Percentiles rank a stretch among this genome's conserved stretches.
phyloP scores from a whole-genome alignment of 768 basidiomycete genomes.

The Cyclocybe cylindracea region DNA sequence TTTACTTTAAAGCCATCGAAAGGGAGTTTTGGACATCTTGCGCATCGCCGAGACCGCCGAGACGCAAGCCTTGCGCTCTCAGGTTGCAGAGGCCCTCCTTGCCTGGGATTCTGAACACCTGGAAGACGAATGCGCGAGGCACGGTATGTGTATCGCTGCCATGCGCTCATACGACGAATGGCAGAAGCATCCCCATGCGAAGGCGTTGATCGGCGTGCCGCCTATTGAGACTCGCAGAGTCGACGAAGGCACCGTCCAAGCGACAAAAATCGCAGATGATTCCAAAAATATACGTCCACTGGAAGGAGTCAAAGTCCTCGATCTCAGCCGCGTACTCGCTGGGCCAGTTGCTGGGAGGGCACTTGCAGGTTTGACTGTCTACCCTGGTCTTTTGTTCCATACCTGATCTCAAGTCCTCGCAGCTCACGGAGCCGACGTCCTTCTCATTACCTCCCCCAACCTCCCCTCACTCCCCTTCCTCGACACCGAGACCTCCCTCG shows the following conservation, averaged over 20 bases:
- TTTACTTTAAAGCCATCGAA: conserved; percentile 41
- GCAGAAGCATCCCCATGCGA: conserved; percentile 50
- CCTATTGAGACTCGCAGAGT: conserved; percentile 48
- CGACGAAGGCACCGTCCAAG: conserved; percentile 44
- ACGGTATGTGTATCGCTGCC: conserved; percentile 51
- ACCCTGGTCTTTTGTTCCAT: background rate
- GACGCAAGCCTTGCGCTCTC: conserved; percentile 27
- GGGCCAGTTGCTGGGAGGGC: conserved; percentile 58
- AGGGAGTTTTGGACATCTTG: conserved; percentile 50
- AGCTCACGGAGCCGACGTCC: conserved; percentile 62
- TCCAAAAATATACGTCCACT: conserved; percentile 31
- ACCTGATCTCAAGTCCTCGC: background rate
- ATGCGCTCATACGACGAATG: conserved; percentile 50
- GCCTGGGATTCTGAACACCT: conserved; percentile 46
- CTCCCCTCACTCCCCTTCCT: no score
- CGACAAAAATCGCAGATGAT: conserved; percentile 23
- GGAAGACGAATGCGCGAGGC: conserved; percentile 45
- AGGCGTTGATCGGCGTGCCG: conserved; percentile 35
- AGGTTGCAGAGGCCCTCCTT: conserved; percentile 38
- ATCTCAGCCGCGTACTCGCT: conserved; percentile 59
- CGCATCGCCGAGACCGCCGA: conserved; percentile 28
- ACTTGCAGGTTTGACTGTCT: conserved; percentile 50
- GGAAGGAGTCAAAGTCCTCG: conserved; percentile 54
- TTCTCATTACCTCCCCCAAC: conserved; percentile 58
- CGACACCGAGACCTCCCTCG: conserved; percentile 61